These are phyloP conservation scores for Rubroboletus satanas DNA, from an alignment of 768 basidiomycete species.

Conservation along the genomic window DNA sequence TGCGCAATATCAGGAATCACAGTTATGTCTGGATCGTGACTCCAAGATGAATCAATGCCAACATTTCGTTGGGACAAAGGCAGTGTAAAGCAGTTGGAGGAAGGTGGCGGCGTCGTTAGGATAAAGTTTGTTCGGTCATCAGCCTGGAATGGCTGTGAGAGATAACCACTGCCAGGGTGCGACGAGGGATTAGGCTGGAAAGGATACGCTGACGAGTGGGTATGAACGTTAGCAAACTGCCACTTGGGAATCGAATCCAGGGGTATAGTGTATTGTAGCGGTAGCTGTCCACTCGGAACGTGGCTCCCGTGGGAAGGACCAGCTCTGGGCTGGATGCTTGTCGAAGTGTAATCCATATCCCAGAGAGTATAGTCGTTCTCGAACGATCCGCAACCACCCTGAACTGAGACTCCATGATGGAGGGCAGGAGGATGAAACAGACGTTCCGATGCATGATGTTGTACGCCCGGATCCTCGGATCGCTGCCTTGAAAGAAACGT, in stretches of 20 bases:
- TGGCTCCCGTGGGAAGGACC: neutral
- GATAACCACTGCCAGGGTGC: neutral
- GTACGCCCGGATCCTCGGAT: neutral
- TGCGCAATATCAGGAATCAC: neutral
- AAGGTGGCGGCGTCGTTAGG: neutral
- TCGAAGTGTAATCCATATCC: neutral
- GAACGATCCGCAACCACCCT: neutral
- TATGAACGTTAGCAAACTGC: conserved; percentile 1
- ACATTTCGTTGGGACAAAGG: conserved; percentile 1
- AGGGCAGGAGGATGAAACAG: neutral
- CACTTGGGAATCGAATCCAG: conserved; percentile 1
- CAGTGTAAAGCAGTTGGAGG: neutral
- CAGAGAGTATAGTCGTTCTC: neutral
- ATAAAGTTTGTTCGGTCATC: conserved; percentile 1
- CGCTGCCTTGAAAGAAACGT: neutral
- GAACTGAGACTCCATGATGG: neutral
- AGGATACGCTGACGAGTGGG: neutral
- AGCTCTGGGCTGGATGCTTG: neutral
- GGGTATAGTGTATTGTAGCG: neutral
- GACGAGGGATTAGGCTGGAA: neutral
- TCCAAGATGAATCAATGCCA: neutral
- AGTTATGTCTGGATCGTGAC: neutral
- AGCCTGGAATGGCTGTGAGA: neutral
- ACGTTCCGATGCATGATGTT: neutral
- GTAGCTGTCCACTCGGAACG: conserved; percentile 1